Conservation (phyloP, 768 basidiomycete genomes). For the Boletus sensibilis region DNA sequence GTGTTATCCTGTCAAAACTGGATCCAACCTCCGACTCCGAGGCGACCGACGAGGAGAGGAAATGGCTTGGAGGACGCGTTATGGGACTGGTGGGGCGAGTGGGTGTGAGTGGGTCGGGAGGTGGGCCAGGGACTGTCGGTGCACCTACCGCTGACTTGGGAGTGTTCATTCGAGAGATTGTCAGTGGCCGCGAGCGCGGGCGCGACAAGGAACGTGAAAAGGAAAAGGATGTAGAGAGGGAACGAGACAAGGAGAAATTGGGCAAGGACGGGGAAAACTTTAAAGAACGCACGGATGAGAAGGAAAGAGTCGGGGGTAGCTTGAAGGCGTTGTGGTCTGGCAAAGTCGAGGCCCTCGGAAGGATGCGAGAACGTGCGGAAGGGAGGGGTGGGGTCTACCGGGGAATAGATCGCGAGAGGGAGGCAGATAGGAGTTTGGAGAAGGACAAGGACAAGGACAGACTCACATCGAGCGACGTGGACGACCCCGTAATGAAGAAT, state of each 20-base stretch:
- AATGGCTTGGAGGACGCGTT: slow-evolving; percentile 32
- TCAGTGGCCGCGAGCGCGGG: slow-evolving; percentile 33
- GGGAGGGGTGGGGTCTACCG: slow-evolving; percentile 11
- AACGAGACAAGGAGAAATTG: slow-evolving; percentile 38
- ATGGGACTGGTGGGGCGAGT: slow-evolving; percentile 41
- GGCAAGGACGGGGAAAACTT: slow-evolving; percentile 37
- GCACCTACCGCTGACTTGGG: slow-evolving; percentile 53
- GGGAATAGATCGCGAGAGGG: slow-evolving; percentile 28
- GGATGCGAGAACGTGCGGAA: slow-evolving; percentile 32
- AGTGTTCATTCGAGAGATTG: slow-evolving; percentile 46
- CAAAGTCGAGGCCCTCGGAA: slow-evolving; percentile 25
- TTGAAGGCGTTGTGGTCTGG: slow-evolving; percentile 36
- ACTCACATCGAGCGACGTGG: slow-evolving; percentile 31
- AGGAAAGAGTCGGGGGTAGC: slow-evolving; percentile 35
- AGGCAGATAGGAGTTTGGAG: slow-evolving; percentile 26
- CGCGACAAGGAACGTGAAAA: slow-evolving; percentile 33
- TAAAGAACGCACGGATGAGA: slow-evolving; percentile 33
- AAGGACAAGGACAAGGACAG: slow-evolving; percentile 24
- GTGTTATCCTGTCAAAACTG: slow-evolving; percentile 59
- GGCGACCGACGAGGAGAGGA: slow-evolving; percentile 32
- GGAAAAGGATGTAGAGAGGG: slow-evolving; percentile 34
- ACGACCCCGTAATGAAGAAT: slow-evolving; percentile 24
- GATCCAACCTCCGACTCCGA: slow-evolving; percentile 39
- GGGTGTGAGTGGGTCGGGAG: slow-evolving; percentile 33
- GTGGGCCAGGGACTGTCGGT: slow-evolving; percentile 42